phyloP scores from a whole-genome alignment of 2,329 filamentous ascomycete species.

The Fusarium temperatum region DNA sequence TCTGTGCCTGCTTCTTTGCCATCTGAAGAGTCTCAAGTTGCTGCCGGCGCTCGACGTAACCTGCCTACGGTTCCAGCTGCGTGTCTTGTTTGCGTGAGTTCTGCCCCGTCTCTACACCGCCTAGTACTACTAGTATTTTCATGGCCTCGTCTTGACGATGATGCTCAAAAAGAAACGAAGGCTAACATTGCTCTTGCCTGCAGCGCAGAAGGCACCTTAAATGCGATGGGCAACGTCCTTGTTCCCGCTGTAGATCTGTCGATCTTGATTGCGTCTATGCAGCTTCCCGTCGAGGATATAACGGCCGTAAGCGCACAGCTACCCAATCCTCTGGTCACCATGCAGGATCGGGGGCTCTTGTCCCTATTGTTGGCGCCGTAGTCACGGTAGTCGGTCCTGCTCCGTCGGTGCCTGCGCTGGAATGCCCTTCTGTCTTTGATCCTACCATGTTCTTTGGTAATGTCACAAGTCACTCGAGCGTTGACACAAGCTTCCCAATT shows the following conservation, averaged over 20 bases:
- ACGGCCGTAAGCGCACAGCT: background rate
- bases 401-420: background rate
- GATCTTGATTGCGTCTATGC: background rate
- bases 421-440: background rate
- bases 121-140: fast-evolving
- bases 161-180: fast-evolving
- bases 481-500: too few relatives aligned
- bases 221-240: background rate
- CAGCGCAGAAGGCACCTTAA: background rate
- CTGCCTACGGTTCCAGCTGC: background rate
- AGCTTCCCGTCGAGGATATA: background rate
- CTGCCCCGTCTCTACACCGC: background rate
- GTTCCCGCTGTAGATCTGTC: background rate
- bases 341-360: background rate
- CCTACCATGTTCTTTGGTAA: background rate
- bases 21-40: background rate
- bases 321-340: fast-evolving
- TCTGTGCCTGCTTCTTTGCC: background rate
- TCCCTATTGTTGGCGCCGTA: too few relatives aligned
- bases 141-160: background rate
- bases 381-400: too few relatives aligned
- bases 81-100: conserved; percentile 4
- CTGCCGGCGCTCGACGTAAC: background rate
- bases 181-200: background rate
- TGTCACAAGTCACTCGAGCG: background rate